A percentile compares a stretch with the other conserved stretches of the same genome.
Conservation (phyloP, 495 filamentous ascomycete genomes). For the Penicillium flavigenum region DNA sequence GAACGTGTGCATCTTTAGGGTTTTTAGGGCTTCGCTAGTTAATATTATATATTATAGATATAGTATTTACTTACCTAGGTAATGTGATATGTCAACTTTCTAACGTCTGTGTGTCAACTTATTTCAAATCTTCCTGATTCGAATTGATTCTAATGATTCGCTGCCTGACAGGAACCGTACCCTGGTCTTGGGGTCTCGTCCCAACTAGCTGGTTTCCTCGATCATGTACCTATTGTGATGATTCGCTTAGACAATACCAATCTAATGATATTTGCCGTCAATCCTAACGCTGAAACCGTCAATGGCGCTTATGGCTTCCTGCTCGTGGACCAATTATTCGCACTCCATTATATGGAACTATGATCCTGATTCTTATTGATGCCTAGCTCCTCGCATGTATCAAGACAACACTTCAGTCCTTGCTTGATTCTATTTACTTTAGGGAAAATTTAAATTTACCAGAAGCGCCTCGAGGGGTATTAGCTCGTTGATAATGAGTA, state of each 20-base stretch:
- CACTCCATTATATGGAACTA: neutral
- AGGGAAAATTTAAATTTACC: constrained; percentile 12
- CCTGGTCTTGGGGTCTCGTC: constrained; percentile 41
- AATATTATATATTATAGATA: neutral
- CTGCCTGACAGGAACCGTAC: constrained; percentile 38
- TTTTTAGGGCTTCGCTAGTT: constrained; percentile 6
- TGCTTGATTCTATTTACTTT: constrained; percentile 41
- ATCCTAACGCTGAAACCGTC: constrained; percentile 1
- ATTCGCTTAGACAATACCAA: constrained; percentile 9
- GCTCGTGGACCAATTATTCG: constrained; percentile 2
- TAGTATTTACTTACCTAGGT: neutral
- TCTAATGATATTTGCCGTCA: neutral
- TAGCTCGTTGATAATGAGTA: neutral
- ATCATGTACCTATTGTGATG: constrained; percentile 23
- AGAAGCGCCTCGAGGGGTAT: constrained; percentile 16
- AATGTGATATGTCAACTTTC: constrained; percentile 22
- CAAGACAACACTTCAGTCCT: constrained; percentile 32
- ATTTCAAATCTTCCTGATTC: constrained; percentile 28
- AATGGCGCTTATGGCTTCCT: neutral
- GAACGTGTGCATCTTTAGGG: constrained; percentile 6
- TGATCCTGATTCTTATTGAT: neutral
- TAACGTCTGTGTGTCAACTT: constrained; percentile 25
- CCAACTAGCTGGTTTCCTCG: constrained; percentile 36
- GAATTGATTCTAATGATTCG: constrained; percentile 22
- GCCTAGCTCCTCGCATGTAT: constrained; percentile 34